Evolutionary conservation across 768 basidiomycete genomes (phyloP), one percentile per base, ranked within the genome.

Genomic region (Gymnopilus dilepis): DNA sequence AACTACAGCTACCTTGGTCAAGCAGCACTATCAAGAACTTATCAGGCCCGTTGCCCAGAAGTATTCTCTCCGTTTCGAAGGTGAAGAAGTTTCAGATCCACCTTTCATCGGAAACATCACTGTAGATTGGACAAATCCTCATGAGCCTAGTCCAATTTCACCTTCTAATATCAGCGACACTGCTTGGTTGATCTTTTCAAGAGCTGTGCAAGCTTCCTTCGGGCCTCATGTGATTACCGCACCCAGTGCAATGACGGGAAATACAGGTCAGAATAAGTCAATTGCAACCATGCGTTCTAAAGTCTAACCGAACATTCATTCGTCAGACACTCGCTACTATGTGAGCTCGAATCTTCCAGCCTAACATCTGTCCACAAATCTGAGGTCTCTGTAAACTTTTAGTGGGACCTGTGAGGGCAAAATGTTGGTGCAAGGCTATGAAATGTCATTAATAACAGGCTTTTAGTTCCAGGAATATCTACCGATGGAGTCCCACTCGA

Each of bases 161-260:
- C 71, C 73, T 0, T 70, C 67, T 28, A 62, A 30, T 8, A 40
- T 65, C 7, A 65, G 52, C 9, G 69, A 68, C n/a, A 47, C 59
- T 6, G 70, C 69, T 1, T 74, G 73, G 73, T 24, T 56, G 8
- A 62, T 71, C 2, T 72, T 74, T 34, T 68, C 72, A 2, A 56
- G 47, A 52, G 69, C 71, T 1, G 70, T 74, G 6, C 73, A 74
- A 38, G 73, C 73, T 4, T 58, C 69, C 0, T 74, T 74, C 59
- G 73, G 73, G 11, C 19, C 48, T 12, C 52, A 67, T 53, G 70
- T 74, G 21, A 60, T 74, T 37, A 67, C 72, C 6, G 64, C 73
- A 11, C 73, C 73, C 6, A 74, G 72, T 52, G 70, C 71, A 19
- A 72, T 72, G 73, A 74, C 73, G 1, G 73, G 73, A 17, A 74